A percentile compares a stretch with the other conserved stretches of the same genome.
phyloP scores from a whole-genome alignment of 2,329 filamentous ascomycete genomes.

The Xylariaceae sp. region DNA sequence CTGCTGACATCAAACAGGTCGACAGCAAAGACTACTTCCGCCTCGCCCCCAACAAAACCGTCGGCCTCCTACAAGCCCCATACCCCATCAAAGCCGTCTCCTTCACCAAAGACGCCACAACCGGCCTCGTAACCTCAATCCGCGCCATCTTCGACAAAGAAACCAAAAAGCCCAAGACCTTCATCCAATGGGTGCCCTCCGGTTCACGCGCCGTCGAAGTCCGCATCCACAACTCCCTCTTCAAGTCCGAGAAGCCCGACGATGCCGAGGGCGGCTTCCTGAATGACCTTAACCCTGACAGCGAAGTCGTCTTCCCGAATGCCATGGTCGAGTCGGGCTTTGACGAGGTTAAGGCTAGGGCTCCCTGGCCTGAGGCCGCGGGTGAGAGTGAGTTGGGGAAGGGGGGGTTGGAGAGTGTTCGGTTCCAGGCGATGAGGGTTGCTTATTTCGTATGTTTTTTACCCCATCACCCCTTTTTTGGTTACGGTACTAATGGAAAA shows the following conservation, averaged over 20 bases:
- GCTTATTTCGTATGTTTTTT: slow-evolving; percentile 65
- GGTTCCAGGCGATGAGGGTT: slow-evolving; percentile 87
- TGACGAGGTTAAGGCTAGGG: slow-evolving; percentile 64
- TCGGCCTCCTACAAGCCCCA: slow-evolving; percentile 67
- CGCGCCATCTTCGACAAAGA: slow-evolving; percentile 66
- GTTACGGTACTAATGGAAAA: slow-evolving; percentile 18
- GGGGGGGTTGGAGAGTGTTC: slow-evolving; percentile 65
- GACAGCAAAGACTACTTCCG: slow-evolving; percentile 73
- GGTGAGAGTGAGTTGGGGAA: slow-evolving; percentile 61
- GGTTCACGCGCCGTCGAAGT: slow-evolving; percentile 65
- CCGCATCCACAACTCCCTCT: slow-evolving; percentile 74
- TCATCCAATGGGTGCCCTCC: slow-evolving; percentile 84
- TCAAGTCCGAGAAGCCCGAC: slow-evolving; percentile 80
- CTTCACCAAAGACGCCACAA: slow-evolving; percentile 59
- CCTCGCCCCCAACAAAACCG: slow-evolving; percentile 66
- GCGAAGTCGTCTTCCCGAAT: slow-evolving; percentile 70
- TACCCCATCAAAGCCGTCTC: slow-evolving; percentile 64
- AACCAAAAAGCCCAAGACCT: slow-evolving; percentile 68
- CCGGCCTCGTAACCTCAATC: slow-evolving; percentile 60
- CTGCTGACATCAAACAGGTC: slow-evolving; percentile 30
- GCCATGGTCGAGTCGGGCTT: slow-evolving; percentile 82
- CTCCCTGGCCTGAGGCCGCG: slow-evolving; percentile 76
- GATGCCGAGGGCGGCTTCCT: slow-evolving; percentile 74
- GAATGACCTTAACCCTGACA: slow-evolving; percentile 77
- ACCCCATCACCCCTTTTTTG: background rate